Base-by-base conservation (phyloP, 331 rosid genomes). In the Saraca asoca region DNA sequence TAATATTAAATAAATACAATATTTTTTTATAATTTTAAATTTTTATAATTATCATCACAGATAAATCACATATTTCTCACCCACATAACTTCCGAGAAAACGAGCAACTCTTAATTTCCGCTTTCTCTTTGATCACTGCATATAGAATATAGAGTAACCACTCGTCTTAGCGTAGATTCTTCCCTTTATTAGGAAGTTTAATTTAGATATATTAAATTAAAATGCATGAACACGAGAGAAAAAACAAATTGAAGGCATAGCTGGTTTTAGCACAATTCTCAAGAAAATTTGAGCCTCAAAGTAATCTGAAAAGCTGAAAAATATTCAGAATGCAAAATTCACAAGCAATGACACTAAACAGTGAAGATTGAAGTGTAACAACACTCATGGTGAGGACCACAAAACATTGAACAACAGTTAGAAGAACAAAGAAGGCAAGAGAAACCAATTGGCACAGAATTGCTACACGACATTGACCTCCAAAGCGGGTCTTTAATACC, bases 231-330 rank as follows among this genome's bases (percentile, higher is more conserved):
- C 48, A 75, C 24, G 44, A 12, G 10, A 39, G 34, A 18, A 39
- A 66, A 38, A 43, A 48, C 5, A 12, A 56, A 39, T 12, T 52
- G 10, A 31, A 54, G 29, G 16, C 13, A 39, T 46, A 19, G 38
- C 20, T 18, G 24, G 51, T 56, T 52, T 29, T 66, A 29, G 74
- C 80, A 73, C 77, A 4, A 45, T 44, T 60, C 51, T 84, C 75
- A 58, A 78, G 84, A 69, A 51, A 66, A 73, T 33, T 13, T 51
- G 31, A 31, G 46, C 72, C 75, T 70, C 73, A 67, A 10, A 11
- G 29, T 13, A 60, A 66, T 29, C n/a, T 79, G 68, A 64, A 62
- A 66, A 19, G 70, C 56, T 13, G 24, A 75, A 42, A 71, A 68
- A 56, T 20, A 50, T 37, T 12, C 73, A 44, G 14, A 24, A 14